A percentile compares a stretch with the other conserved stretches of the same genome.
Conservation (phyloP, 2,329 filamentous ascomycete species). For the Metarhizium brunneum region DNA sequence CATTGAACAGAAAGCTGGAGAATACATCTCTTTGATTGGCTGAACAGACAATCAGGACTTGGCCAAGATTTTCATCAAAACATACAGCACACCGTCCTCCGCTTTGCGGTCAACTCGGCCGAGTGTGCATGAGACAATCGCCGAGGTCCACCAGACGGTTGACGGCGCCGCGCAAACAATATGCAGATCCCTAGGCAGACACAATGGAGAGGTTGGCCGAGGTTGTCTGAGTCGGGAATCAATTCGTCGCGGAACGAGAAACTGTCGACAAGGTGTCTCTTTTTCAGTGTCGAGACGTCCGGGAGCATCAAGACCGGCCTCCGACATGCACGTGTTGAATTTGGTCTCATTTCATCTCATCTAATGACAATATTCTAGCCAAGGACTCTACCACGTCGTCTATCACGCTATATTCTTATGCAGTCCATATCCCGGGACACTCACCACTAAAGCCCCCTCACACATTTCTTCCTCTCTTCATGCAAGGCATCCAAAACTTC, state of each 20-base stretch:
- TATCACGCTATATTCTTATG: neutral
- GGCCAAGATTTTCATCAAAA: neutral
- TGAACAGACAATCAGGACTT: neutral
- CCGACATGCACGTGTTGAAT: too few relatives aligned
- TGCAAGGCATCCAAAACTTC: constrained; percentile 6
- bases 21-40: neutral
- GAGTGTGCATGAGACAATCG: neutral
- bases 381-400: neutral
- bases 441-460: neutral
- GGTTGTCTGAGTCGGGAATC: neutral
- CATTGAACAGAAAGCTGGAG: neutral
- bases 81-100: neutral
- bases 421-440: neutral
- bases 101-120: too few relatives aligned
- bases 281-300: too few relatives aligned
- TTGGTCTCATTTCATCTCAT: neutral
- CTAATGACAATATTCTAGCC: neutral
- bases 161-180: neutral
- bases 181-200: neutral
- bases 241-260: too few relatives aligned
- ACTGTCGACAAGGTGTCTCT: too few relatives aligned
- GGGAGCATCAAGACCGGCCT: neutral
- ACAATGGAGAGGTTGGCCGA: neutral
- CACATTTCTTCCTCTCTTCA: neutral
- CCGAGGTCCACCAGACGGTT: neutral